These are phyloP conservation scores for Scheffersomyces spartinae DNA, from an alignment of 805 yeast genomes.

Conservation along the genomic window DNA sequence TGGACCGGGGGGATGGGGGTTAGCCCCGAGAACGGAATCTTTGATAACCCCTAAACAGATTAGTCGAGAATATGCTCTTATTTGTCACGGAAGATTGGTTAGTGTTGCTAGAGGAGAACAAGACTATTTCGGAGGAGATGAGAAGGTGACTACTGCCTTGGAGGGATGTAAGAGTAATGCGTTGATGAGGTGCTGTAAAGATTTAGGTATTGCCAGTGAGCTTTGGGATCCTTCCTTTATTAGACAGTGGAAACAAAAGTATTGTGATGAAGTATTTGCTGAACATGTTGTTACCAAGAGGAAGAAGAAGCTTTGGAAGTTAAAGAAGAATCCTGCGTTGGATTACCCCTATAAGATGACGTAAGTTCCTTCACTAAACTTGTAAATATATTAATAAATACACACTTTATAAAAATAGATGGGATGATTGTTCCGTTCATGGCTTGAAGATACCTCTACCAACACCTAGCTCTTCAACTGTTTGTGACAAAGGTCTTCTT, in stretches of 20 bases:
- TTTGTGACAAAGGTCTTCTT: constrained; percentile 75
- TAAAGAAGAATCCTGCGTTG: constrained; percentile 64
- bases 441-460: constrained; percentile 50
- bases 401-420: too few relatives aligned
- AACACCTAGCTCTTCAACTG: constrained; percentile 63
- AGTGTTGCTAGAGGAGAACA: constrained; percentile 94
- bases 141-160: constrained; percentile 86
- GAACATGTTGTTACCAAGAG: constrained; percentile 74
- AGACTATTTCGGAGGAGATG: constrained; percentile 71
- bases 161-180: constrained; percentile 98
- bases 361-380: constrained; percentile 1
- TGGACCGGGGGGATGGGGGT: constrained; percentile 99
- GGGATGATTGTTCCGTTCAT: too few relatives aligned
- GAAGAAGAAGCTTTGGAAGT: constrained; percentile 86
- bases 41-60: constrained; percentile 61
- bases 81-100: constrained; percentile 81
- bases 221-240: constrained; percentile 95
- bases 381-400: too few relatives aligned
- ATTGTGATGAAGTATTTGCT: constrained; percentile 74
- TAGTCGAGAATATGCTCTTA: constrained; percentile 82
- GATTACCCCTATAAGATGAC: constrained; percentile 80
- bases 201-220: constrained; percentile 92
- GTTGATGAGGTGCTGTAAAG: constrained; percentile 95
- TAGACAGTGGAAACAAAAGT: constrained; percentile 31
- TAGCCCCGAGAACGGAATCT: constrained; percentile 87